Evolutionary conservation across 805 yeast species (phyloP).

Genomic region (Candida tammaniensis): DNA sequence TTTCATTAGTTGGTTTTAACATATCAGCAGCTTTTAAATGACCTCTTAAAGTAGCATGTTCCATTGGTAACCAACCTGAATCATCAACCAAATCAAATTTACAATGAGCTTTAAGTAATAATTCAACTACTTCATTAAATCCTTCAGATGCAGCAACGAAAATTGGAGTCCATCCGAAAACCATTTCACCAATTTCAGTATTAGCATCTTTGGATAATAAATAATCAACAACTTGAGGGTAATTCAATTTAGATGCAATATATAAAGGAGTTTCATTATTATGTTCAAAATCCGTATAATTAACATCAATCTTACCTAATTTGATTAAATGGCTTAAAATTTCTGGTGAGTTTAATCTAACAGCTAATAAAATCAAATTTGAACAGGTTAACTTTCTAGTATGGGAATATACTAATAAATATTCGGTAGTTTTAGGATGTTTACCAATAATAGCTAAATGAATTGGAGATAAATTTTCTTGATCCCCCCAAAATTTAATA

Average conservation of each 20-base stretch:
- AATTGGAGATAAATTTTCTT: constrained; percentile 76
- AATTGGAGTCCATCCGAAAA: constrained; percentile 94
- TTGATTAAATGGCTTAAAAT: constrained; percentile 53
- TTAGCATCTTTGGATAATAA: constrained; percentile 62
- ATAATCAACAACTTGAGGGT: constrained; percentile 48
- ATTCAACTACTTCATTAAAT: constrained; percentile 49
- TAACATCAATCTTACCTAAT: constrained; percentile 58
- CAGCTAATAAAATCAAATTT: constrained; percentile 61
- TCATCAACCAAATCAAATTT: constrained; percentile 60
- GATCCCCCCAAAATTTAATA: constrained; percentile 63
- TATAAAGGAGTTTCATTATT: constrained; percentile 78
- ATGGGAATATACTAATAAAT: constrained; percentile 48
- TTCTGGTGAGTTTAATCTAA: constrained; percentile 58
- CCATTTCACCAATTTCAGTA: constrained; percentile 69
- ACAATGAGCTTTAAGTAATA: constrained; percentile 55
- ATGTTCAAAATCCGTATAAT: constrained; percentile 57
- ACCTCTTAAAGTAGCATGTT: constrained; percentile 90
- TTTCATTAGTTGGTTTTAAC: constrained; percentile 48
- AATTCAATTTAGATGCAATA: constrained; percentile 68
- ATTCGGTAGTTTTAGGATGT: constrained; percentile 73
- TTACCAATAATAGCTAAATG: constrained; percentile 80
- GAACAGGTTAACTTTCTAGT: constrained; percentile 47
- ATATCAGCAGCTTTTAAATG: constrained; percentile 67
- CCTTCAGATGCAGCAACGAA: constrained; percentile 92
- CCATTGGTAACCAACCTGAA: constrained; percentile 97